Base-by-base conservation (phyloP, 108 stramenopile species). In the Craspedostauros australis region DNA sequence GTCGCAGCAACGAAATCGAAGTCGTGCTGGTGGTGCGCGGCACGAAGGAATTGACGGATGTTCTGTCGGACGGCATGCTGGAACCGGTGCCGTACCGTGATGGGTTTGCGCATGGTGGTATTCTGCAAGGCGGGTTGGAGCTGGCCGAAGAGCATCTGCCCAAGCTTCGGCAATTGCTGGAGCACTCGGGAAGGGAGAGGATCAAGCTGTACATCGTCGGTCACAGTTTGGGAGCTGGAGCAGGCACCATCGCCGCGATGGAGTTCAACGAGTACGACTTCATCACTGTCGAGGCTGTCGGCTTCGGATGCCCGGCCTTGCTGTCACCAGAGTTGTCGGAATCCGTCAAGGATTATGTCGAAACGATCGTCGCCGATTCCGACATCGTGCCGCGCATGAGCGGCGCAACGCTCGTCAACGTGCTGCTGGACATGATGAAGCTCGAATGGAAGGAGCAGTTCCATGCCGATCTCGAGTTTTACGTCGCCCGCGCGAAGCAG, bases 311-410 rank as follows among this genome's bases (percentile, higher is more conserved):
- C 59, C 88, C 88, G 5, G 77, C 88, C 15, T 41, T 83, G 0
- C 64, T 90, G 28, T 77, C 75, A 9, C 37, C 50, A 26, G 68
- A 78, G 39, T 64, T 84, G 22, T 79, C 84, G 7, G 70, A 59
- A 16, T 38, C 41, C 21, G 75, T 70, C 6, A 79, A 79, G 44
- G 82, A 81, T 16, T 85, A 66, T 44, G 59, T 85, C 39, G 82
- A 82, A 19, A 86, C 88, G 2, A 80, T 90, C 19, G 61, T 90
- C 29, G 60, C 71, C 0, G 88, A 90, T 50, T 64, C 70, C 1
- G 88, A 90, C 54, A 38, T 80, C 42, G 77, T 90, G 18, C 82
- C 88, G 30, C 70, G 88, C n/a, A 75, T 80, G 81, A 77, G 75
- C 42, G 70, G 56, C 11, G 66, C 70, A 19, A 79, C 88, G 3